Percentiles rank a stretch among this genome's conserved stretches.
phyloP scores from a whole-genome alignment of 2,329 filamentous ascomycete species.

The Teratosphaeria zuluensis region DNA sequence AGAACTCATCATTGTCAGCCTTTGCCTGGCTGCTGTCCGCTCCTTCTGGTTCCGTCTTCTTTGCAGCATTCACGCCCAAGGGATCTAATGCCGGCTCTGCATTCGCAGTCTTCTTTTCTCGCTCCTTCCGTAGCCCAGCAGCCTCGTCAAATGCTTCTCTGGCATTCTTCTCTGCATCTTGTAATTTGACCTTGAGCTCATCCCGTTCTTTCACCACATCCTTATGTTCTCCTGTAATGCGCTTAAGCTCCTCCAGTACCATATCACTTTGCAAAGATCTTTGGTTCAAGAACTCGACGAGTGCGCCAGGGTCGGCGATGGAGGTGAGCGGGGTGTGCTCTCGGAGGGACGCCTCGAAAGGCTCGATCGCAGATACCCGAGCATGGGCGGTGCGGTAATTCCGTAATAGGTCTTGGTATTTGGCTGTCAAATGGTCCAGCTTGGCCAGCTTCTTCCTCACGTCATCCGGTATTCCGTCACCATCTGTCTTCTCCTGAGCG shows the following conservation, averaged over 20 bases:
- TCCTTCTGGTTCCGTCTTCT: slow-evolving; percentile 1
- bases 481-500: slow-evolving; percentile 15
- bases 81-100: slow-evolving; percentile 3
- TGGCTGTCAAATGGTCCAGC: slow-evolving; percentile 80
- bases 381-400: slow-evolving; percentile 89
- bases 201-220: slow-evolving; percentile 54
- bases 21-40: not conserved
- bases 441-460: slow-evolving; percentile 67
- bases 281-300: slow-evolving; percentile 85
- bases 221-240: slow-evolving; percentile 51
- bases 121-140: slow-evolving; percentile 40
- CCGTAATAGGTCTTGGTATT: slow-evolving; percentile 79
- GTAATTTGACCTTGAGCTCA: slow-evolving; percentile 63
- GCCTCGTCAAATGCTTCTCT: slow-evolving; percentile 56
- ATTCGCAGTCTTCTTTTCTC: slow-evolving; percentile 9
- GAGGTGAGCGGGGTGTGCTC: slow-evolving; percentile 88
- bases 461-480: slow-evolving; percentile 58
- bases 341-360: slow-evolving; percentile 81
- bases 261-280: slow-evolving; percentile 79
- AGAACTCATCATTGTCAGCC: slow-evolving; percentile 60
- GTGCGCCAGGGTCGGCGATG: slow-evolving; percentile 71
- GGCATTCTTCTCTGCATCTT: slow-evolving; percentile 56
- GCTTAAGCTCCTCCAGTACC: slow-evolving; percentile 86
- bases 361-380: slow-evolving; percentile 76
- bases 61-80: slow-evolving; percentile 6